A percentile compares a stretch with the other conserved stretches of the same genome.
phyloP scores from a whole-genome alignment of 148 eudicot genomes.

The Spergularia bocconei region DNA sequence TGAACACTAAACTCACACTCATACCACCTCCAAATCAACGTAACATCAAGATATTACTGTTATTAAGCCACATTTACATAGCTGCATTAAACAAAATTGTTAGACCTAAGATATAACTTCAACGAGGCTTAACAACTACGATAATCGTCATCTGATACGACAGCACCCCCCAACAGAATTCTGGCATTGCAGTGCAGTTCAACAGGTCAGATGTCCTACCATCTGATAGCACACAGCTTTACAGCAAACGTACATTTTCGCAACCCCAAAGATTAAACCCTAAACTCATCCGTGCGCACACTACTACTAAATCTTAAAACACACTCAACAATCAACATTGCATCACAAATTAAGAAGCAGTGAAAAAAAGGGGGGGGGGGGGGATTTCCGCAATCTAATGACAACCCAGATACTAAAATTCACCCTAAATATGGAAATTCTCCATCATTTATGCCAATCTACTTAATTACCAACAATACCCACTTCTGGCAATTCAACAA shows the following conservation, averaged over 20 bases:
- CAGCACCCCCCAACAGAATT: background rate
- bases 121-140: background rate
- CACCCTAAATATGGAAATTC: background rate
- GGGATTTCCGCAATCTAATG: background rate
- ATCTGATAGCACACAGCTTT: background rate
- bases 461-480: background rate
- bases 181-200: background rate
- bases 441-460: background rate
- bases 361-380: background rate
- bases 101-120: background rate
- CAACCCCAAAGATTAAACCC: background rate
- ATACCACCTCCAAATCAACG: conserved; percentile 2
- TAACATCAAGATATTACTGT: background rate
- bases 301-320: background rate
- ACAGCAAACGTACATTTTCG: conserved; percentile 5
- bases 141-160: background rate
- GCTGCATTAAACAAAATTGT: too few relatives aligned
- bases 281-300: too few relatives aligned
- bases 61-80: too few relatives aligned
- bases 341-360: conserved; percentile 3
- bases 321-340: background rate
- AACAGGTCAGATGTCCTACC: background rate
- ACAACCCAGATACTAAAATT: conserved; percentile 15
- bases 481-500: conserved; percentile 17
- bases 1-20: background rate